Evolutionary conservation across 73 alveolate genomes (phyloP), one percentile per base, ranked within the genome.

Genomic region (Tetrahymena borealis): DNA sequence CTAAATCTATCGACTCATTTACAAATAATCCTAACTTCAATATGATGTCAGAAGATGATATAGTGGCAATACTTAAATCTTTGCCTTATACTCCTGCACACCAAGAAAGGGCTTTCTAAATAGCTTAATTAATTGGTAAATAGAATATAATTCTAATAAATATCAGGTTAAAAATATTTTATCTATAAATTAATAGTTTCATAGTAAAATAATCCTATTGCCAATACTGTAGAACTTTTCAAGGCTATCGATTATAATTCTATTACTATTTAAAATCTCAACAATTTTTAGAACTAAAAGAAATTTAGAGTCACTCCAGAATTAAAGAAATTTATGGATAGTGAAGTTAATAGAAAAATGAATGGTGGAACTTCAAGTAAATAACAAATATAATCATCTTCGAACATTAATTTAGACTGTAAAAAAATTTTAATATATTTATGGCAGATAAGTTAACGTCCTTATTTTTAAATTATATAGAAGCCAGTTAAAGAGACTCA

Each of bases 71-170:
- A 2, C 18, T 93, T 33, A 40, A 40, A 39, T 91, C 95, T 31
- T 40, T 92, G 4, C 95, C 95, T 32, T 15, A 78, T 40, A 32
- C 78, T 15, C 78, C 90, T 32, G 18, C 78, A 20, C 90, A 60
- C 12, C 32, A 93, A 93, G 95, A 93, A 31, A 93, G 91, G 28
- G 90, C 95, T 79, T 85, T 93, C 39, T 18, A 93, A 36, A 33
- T 93, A 33, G 91, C 91, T 1, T 11, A 79, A 32, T 93, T 79
- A 31, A 79, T 85, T 38, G 93, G 95, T 93, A 93, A 10, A 39
- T 0, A 1, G 6, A 2, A n/a, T 4, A 33, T 7, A 39, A 85
- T n/a, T 39, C 32, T 39, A 31, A 6, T 31, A 24, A 11, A 20
- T 33, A 32, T 32, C 0, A 32, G 18, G 4, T 33, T 4, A 1